Conservation (phyloP, 1,139 yeast genomes). For the Zhuliangozyma blackwelliae region DNA sequence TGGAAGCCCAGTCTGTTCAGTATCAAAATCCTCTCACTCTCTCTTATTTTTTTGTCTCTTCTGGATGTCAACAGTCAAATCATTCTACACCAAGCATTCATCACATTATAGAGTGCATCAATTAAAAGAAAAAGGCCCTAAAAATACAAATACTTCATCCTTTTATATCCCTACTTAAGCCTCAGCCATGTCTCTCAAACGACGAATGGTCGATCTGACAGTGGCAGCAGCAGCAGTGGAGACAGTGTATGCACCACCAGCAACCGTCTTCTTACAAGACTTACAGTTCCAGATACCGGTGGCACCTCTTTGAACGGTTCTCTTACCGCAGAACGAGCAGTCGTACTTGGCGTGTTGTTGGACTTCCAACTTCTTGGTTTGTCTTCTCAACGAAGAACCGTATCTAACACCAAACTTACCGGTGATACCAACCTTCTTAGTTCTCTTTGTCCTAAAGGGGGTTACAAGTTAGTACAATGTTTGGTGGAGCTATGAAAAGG, state of each 20-base stretch:
- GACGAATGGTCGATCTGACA: slow-evolving; percentile 99
- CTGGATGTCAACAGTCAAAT: not conserved
- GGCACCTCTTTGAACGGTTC: slow-evolving; percentile 95
- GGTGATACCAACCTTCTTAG: slow-evolving; percentile 99
- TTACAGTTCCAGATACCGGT: slow-evolving; percentile 99
- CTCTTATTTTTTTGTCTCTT: not conserved
- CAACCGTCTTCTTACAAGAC: slow-evolving; percentile 93
- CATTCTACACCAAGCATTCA: not conserved
- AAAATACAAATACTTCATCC: too few species aligned
- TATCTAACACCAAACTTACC: slow-evolving; percentile 99
- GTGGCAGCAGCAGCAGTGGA: slow-evolving; percentile 99
- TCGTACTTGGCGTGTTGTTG: slow-evolving; percentile 99
- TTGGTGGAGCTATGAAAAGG: not conserved
- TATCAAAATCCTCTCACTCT: not conserved
- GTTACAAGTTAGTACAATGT: slow-evolving; percentile 32
- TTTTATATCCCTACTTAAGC: slow-evolving; percentile 52
- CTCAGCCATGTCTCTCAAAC: slow-evolving; percentile 99
- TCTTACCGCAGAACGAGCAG: slow-evolving; percentile 99
- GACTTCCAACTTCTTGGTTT: slow-evolving; percentile 98
- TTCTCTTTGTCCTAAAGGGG: slow-evolving; percentile 86
- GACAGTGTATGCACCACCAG: slow-evolving; percentile 99
- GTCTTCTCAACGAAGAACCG: slow-evolving; percentile 99
- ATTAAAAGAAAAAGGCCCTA: slow-evolving; percentile 1
- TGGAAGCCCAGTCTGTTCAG: not conserved
- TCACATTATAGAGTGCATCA: not conserved